Evolutionary conservation across 768 basidiomycete species (phyloP).

Genomic region (Fibroporia radiculosa): DNA sequence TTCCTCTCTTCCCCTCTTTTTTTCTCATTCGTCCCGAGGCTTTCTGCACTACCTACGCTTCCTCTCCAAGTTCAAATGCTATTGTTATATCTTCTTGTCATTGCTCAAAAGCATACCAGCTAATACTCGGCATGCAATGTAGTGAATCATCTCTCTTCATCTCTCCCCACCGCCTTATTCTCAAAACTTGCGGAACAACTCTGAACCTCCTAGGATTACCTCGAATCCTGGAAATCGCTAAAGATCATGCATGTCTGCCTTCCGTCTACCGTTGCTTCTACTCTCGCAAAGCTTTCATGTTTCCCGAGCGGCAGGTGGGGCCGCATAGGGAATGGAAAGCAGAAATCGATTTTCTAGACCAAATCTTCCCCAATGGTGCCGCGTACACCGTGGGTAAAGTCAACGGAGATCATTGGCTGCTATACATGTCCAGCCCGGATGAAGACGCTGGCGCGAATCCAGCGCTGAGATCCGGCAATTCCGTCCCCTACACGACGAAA

Average conservation of each 20-base stretch:
- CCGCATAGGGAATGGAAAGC: slow-evolving; percentile 92
- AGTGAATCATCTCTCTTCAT: slow-evolving; percentile 98
- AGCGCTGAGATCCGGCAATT: slow-evolving; percentile 18
- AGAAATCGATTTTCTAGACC: slow-evolving; percentile 88
- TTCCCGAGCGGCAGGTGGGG: slow-evolving; percentile 89
- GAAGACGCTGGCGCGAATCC: slow-evolving; percentile 15
- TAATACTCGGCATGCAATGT: not conserved
- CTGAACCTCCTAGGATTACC: slow-evolving; percentile 94
- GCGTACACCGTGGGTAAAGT: slow-evolving; percentile 97
- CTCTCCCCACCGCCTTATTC: slow-evolving; percentile 88
- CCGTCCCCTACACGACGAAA: slow-evolving; percentile 17
- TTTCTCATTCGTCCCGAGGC: no score
- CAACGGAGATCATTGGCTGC: slow-evolving; percentile 97
- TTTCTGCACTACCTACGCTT: not conserved
- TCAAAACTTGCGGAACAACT: slow-evolving; percentile 99
- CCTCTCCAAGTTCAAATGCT: not conserved
- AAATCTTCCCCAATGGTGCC: slow-evolving; percentile 79
- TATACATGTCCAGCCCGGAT: slow-evolving; percentile 76
- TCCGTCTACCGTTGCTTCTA: slow-evolving; percentile 92
- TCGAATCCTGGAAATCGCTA: slow-evolving; percentile 90
- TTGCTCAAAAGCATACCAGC: not conserved
- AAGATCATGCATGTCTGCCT: slow-evolving; percentile 52
- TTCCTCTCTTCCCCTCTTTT: no score
- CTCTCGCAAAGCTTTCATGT: slow-evolving; percentile 98
- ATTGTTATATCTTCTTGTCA: not conserved